Percentiles rank a stretch among this genome's conserved stretches.
These are phyloP conservation scores for Sesbania bispinosa DNA, from an alignment of 306 rosid genomes.

Conservation along the genomic window DNA sequence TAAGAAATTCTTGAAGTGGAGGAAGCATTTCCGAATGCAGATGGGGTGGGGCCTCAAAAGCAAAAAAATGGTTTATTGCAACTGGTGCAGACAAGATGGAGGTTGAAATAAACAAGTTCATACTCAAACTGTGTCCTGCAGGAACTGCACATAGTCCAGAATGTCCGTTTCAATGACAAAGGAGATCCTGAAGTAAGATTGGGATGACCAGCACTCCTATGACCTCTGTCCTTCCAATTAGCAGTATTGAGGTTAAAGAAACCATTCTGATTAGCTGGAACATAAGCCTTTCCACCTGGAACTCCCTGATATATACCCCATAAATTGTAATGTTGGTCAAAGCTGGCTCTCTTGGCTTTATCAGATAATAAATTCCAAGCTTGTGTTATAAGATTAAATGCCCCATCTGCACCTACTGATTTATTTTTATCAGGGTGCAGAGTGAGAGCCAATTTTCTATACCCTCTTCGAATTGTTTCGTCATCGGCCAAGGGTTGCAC, in stretches of 20 bases:
- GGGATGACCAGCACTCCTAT: conserved; percentile 27
- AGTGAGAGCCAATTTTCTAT: conserved; percentile 49
- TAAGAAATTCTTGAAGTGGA: conserved; percentile 33
- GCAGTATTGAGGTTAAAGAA: conserved; percentile 22
- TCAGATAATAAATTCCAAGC: conserved; percentile 70
- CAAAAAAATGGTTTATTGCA: conserved; percentile 52
- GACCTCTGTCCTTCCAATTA: conserved; percentile 27
- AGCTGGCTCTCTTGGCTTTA: conserved; percentile 37
- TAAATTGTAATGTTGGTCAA: conserved; percentile 38
- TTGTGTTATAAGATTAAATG: conserved; percentile 61
- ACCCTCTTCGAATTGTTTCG: conserved; percentile 53
- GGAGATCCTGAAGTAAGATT: conserved; percentile 27
- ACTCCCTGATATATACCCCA: conserved; percentile 13
- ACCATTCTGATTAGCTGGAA: conserved; percentile 38
- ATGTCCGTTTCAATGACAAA: conserved; percentile 35
- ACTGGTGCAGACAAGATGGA: conserved; percentile 40
- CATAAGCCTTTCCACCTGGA: conserved; percentile 25
- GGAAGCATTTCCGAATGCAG: conserved; percentile 23
- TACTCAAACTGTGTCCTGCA: conserved; percentile 66
- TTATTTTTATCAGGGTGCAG: conserved; percentile 83
- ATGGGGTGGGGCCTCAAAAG: conserved; percentile 50
- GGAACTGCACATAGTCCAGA: conserved; percentile 68
- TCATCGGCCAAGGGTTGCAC: conserved; percentile 56
- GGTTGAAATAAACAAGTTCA: conserved; percentile 28
- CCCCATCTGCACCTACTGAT: conserved; percentile 75